A percentile compares a stretch with the other conserved stretches of the same genome.
Evolutionary conservation across 495 filamentous ascomycete genomes (phyloP).

Genomic region (Paragyromitra xinjiangensis): DNA sequence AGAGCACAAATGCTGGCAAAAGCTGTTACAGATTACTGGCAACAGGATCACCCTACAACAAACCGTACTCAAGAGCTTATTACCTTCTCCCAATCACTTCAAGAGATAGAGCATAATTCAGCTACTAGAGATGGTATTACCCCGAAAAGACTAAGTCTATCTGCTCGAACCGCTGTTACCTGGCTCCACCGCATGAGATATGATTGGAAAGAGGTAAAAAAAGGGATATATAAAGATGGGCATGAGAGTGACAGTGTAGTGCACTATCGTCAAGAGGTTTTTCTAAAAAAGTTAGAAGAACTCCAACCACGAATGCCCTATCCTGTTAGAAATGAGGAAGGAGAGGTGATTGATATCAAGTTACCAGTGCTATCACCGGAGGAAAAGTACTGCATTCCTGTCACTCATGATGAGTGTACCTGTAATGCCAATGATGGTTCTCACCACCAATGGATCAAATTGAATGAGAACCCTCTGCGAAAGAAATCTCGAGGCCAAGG

Average conservation of each 20-base stretch:
- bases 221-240: too few species aligned
- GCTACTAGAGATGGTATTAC: not conserved
- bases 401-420: conserved; percentile 11
- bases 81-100: not conserved
- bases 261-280: not conserved
- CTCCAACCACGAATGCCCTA: conserved; percentile 5
- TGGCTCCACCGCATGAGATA: not conserved
- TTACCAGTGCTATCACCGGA: not conserved
- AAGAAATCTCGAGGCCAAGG: conserved; percentile 11
- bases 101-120: not conserved
- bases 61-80: not conserved
- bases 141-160: not conserved
- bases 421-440: conserved; percentile 13
- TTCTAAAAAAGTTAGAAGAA: not conserved
- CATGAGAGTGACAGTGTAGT: not conserved
- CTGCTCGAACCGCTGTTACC: not conserved
- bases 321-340: not conserved
- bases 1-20: not conserved
- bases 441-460: conserved; percentile 5
- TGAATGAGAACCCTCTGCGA: conserved; percentile 1
- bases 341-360: not conserved
- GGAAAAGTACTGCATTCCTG: not conserved
- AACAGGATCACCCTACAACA: not conserved
- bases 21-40: not conserved
- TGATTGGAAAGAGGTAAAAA: too few species aligned